Base-by-base conservation (phyloP, 202 grass and related monocot genomes). In the Digitaria exilis region DNA sequence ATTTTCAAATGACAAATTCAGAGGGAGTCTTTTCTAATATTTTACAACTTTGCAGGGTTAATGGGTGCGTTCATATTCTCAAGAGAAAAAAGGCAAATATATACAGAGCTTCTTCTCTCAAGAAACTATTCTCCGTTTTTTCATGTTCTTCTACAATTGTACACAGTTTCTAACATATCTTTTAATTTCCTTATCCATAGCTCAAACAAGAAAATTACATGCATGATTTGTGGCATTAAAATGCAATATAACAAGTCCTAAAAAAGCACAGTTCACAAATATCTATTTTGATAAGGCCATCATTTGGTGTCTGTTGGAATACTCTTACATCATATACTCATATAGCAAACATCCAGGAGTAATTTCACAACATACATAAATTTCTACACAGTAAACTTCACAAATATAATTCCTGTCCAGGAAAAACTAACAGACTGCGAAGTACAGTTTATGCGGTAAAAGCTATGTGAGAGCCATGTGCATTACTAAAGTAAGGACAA, bases 221-320 rank as follows among this genome's bases (percentile, higher is more conserved):
- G 13, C 21, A 50, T 74, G 32, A 7, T 67, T 68, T 58, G 14
- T 44, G 31, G 7, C 35, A 76, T 45, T 35, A 24, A 11, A 58
- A 65, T 43, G 29, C 43, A 72, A 30, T 21, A 35, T 55, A 43
- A 65, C 44, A 72, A 11, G 56, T 6, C 8, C 12, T 9, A 32
- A 31, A 60, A n/a, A 58, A 58, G 60, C 28, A 24, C 19, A 80
- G 67, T 76, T 48, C 37, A 79, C 17, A 37, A 70, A 84, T 6
- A 30, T 28, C 69, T 62, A 57, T 25, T 72, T 13, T 73, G 56
- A 17, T 72, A 37, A 39, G 4, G 57, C 54, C 9, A 68, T 39
- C 10, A 73, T 72, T 74, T 74, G 24, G 42, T 19, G n/a, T 30
- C 52, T 41, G 67, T 76, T 82, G 5, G 12, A 60, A 82, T 72